Percentiles rank a stretch among this genome's conserved stretches.
Evolutionary conservation across 2,329 filamentous ascomycete species (phyloP).

Genomic region (Cadophora malorum): DNA sequence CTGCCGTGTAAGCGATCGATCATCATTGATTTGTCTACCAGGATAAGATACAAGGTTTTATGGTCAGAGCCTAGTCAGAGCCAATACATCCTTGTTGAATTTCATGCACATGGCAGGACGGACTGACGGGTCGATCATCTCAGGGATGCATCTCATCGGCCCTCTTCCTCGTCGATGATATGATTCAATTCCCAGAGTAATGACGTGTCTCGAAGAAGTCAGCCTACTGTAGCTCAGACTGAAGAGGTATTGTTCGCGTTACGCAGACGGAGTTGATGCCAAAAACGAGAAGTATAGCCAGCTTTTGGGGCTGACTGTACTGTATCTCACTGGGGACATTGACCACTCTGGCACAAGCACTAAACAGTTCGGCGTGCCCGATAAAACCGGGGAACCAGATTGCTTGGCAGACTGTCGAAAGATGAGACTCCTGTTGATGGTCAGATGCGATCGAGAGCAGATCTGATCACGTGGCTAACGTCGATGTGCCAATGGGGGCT

Average conservation of each 20-base stretch:
- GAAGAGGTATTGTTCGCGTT: slow-evolving; percentile 23
- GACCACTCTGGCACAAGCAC: neutral
- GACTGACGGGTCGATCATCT: slow-evolving; percentile 36
- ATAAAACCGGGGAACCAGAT: slow-evolving; percentile 6
- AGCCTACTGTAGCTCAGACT: slow-evolving; percentile 17
- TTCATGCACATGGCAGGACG: slow-evolving; percentile 31
- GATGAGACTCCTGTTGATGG: neutral
- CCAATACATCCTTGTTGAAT: slow-evolving; percentile 36
- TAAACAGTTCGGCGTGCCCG: neutral
- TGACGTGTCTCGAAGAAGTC: slow-evolving; percentile 31
- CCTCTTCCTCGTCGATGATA: slow-evolving; percentile 25
- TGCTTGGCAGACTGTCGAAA: neutral
- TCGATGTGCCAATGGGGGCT: neutral
- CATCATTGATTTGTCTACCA: slow-evolving; percentile 31
- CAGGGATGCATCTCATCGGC: slow-evolving; percentile 34
- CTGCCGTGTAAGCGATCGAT: slow-evolving; percentile 33
- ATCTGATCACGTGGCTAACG: slow-evolving; percentile 6
- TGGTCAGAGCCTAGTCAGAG: slow-evolving; percentile 23
- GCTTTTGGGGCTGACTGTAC: slow-evolving; percentile 37
- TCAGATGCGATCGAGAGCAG: neutral
- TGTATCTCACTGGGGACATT: slow-evolving; percentile 34
- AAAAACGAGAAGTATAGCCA: slow-evolving; percentile 15
- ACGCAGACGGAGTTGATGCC: slow-evolving; percentile 18
- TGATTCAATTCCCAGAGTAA: slow-evolving; percentile 18
- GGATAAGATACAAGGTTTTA: slow-evolving; percentile 31